Percentiles rank a stretch among this genome's conserved stretches.
phyloP scores from a whole-genome alignment of 2,329 filamentous ascomycete species.

The Diaporthe sp. region DNA sequence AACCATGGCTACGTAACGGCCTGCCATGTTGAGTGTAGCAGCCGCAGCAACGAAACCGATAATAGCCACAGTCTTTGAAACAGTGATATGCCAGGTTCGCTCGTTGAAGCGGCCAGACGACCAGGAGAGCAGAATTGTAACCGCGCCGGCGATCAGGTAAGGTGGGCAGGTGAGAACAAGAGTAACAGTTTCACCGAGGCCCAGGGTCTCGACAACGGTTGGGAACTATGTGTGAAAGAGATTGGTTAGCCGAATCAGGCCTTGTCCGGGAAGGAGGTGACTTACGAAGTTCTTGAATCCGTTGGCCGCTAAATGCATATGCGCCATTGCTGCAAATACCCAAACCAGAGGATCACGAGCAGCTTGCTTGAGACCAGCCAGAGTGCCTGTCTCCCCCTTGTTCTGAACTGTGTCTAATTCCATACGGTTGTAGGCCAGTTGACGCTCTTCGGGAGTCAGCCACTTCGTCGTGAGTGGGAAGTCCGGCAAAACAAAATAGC shows the following conservation, averaged over 20 bases:
- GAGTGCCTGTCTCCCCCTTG: conserved; percentile 43
- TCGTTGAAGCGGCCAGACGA: conserved; percentile 60
- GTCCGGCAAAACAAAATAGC: conserved; percentile 36
- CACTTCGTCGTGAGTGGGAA: conserved; percentile 34
- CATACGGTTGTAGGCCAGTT: conserved; percentile 28
- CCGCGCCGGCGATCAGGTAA: conserved; percentile 60
- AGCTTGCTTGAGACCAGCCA: conserved; percentile 44
- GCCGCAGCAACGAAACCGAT: conserved; percentile 56
- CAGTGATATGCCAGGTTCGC: conserved; percentile 57
- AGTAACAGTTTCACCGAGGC: conserved; percentile 56
- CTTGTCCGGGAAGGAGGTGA: neutral
- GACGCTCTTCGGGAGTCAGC: conserved; percentile 21
- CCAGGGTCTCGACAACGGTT: conserved; percentile 55
- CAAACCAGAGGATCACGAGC: conserved; percentile 45
- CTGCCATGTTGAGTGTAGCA: conserved; percentile 49
- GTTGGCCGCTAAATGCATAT: conserved; percentile 54
- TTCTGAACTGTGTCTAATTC: conserved; percentile 39
- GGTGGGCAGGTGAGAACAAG: conserved; percentile 61
- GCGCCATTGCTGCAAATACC: conserved; percentile 38
- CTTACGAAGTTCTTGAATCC: conserved; percentile 53
- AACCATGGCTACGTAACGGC: conserved; percentile 53
- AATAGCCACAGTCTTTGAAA: conserved; percentile 55
- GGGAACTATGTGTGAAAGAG: conserved; percentile 19
- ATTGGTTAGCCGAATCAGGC: neutral
- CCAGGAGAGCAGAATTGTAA: conserved; percentile 57